Evolutionary conservation across 1,284 basidiomycete species (phyloP).

Genomic region (Pseudozyma sp.): DNA sequence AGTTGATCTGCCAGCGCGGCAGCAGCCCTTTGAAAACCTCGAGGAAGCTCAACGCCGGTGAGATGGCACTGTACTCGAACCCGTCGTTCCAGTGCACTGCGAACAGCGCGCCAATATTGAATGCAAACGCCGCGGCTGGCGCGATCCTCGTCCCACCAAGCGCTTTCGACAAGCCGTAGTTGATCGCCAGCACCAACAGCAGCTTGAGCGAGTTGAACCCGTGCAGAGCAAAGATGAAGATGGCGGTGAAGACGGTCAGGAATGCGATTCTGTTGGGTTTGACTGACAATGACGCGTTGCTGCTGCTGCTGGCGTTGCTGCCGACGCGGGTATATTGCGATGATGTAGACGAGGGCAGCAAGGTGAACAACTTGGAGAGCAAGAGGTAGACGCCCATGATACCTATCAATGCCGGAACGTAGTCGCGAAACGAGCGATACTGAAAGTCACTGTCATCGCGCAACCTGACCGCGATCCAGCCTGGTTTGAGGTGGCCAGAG

Average conservation of each 20-base stretch:
- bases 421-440: conserved; percentile 69
- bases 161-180: conserved; percentile 75
- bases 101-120: conserved; percentile 82
- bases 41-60: conserved; percentile 75
- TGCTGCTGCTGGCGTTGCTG: background rate
- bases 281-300: background rate
- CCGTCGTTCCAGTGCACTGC: conserved; percentile 82
- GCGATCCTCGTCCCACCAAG: conserved; percentile 69
- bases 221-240: conserved; percentile 83
- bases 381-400: conserved; percentile 63
- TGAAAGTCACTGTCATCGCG: conserved; percentile 70
- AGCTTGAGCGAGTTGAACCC: conserved; percentile 87
- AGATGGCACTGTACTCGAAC: conserved; percentile 77
- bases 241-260: conserved; percentile 73
- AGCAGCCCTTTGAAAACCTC: conserved; percentile 78
- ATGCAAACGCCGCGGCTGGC: conserved; percentile 76
- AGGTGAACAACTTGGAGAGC: conserved; percentile 60
- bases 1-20: conserved; percentile 92
- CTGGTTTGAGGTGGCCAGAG: conserved; percentile 74
- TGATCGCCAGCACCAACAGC: conserved; percentile 76
- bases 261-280: conserved; percentile 72
- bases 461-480: conserved; percentile 71
- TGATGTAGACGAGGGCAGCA: conserved; percentile 9
- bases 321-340: conserved; percentile 23
- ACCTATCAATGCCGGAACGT: conserved; percentile 58